Percentiles rank a stretch among this genome's conserved stretches.
Conservation (phyloP, 345 rosid genomes). For the Odontarrhena argentea region DNA sequence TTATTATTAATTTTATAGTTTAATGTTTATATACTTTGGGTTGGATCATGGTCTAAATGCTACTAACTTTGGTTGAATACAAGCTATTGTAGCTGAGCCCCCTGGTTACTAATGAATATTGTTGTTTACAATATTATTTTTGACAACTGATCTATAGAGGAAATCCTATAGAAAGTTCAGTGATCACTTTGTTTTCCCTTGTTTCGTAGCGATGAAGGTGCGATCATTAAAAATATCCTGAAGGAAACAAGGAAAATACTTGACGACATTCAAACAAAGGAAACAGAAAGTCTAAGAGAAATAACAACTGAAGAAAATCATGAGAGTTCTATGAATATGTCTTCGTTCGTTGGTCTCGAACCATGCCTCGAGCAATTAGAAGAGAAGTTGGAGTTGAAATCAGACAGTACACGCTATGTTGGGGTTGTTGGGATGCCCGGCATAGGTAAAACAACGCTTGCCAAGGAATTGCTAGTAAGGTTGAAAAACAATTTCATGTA, state of each 20-base stretch:
- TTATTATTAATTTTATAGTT: too few species aligned
- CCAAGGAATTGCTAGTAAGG: conserved; percentile 8
- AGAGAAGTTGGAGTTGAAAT: conserved; percentile 10
- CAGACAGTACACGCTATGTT: conserved; percentile 12
- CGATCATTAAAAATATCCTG: not conserved
- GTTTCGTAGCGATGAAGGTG: conserved; percentile 13
- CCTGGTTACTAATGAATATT: too few species aligned
- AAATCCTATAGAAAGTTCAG: too few species aligned
- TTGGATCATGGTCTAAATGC: too few species aligned
- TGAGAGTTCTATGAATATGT: not conserved
- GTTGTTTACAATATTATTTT: too few species aligned
- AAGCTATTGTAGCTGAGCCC: too few species aligned
- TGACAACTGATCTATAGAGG: too few species aligned
- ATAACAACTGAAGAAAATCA: not conserved
- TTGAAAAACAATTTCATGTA: too few species aligned
- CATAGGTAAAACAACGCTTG: conserved; percentile 37
- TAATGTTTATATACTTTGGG: too few species aligned
- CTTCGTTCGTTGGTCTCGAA: conserved; percentile 14
- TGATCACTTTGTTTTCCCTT: too few species aligned
- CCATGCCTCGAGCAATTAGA: conserved; percentile 14
- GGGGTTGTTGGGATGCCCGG: conserved; percentile 37
- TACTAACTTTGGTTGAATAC: too few species aligned
- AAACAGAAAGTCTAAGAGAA: not conserved
- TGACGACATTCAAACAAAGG: not conserved
- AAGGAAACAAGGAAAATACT: conserved; percentile 2